Percentiles rank a stretch among this genome's conserved stretches.
Conservation (phyloP, 73 alveolate species). For the Paramecium tetraurelia region DNA sequence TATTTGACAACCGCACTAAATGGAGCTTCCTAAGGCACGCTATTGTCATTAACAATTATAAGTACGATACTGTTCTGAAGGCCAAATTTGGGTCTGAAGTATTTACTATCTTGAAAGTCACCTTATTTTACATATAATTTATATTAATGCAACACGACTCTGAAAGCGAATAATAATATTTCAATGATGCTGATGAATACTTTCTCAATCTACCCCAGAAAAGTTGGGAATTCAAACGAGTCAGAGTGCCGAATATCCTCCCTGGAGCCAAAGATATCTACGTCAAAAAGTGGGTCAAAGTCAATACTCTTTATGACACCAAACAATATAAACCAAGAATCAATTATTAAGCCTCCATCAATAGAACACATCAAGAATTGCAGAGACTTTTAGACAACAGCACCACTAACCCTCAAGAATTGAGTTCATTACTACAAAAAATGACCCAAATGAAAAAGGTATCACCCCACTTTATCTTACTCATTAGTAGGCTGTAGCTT, state of each 20-base stretch:
- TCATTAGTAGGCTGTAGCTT: background rate
- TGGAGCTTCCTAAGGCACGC: conserved; percentile 96
- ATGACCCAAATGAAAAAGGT: conserved; percentile 45
- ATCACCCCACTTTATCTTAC: background rate
- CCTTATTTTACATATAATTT: conserved; percentile 52
- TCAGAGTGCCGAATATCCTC: conserved; percentile 26
- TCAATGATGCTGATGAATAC: conserved; percentile 50
- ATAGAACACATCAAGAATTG: background rate
- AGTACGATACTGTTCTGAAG: conserved; percentile 63
- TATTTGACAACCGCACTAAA: conserved; percentile 91
- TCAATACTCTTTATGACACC: background rate
- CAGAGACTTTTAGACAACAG: background rate
- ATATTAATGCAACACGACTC: background rate
- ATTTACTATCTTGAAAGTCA: conserved; percentile 82
- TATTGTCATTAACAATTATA: background rate
- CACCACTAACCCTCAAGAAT: background rate
- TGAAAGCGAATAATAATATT: conserved; percentile 13
- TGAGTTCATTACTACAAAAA: background rate
- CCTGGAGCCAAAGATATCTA: conserved; percentile 20
- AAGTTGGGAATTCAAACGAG: conserved; percentile 44
- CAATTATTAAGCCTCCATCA: background rate
- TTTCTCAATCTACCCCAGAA: conserved; percentile 7
- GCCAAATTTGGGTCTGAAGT: conserved; percentile 94
- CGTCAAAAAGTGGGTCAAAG: conserved; percentile 15
- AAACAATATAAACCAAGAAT: background rate